phyloP scores from a whole-genome alignment of 116 monocot species.

The Cymodocea nodosa region DNA sequence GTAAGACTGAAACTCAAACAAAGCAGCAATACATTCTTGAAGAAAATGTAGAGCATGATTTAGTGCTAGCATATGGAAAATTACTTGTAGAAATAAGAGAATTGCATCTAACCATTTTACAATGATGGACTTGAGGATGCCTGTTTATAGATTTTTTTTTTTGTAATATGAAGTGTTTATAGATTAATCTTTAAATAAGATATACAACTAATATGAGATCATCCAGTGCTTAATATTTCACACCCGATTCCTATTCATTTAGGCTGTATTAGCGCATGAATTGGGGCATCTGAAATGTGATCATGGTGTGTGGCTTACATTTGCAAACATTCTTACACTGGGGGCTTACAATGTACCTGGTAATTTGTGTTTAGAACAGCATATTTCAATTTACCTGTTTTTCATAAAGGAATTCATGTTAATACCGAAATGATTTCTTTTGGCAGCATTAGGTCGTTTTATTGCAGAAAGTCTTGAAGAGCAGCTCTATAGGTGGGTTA shows the following conservation, averaged over 20 bases:
- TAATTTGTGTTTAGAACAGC: slow-evolving; percentile 12
- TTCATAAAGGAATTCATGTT: background rate
- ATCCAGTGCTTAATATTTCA: too few relatives aligned
- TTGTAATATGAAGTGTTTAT: too few relatives aligned
- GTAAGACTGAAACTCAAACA: too few relatives aligned
- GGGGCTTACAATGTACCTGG: slow-evolving; percentile 86
- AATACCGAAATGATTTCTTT: background rate
- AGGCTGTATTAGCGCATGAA: slow-evolving; percentile 98
- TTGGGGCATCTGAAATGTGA: slow-evolving; percentile 92
- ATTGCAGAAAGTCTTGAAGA: slow-evolving; percentile 81
- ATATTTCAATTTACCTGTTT: background rate
- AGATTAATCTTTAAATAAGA: too few relatives aligned
- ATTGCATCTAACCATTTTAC: too few relatives aligned
- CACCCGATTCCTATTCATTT: slow-evolving; percentile 1
- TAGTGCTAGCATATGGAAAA: too few relatives aligned
- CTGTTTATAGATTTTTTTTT: too few relatives aligned
- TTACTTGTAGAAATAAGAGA: too few relatives aligned
- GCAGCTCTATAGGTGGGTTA: slow-evolving; percentile 77
- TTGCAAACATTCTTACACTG: slow-evolving; percentile 76
- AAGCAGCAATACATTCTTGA: too few relatives aligned
- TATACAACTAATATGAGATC: too few relatives aligned
- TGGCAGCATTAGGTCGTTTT: slow-evolving; percentile 61
- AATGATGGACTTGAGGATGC: too few relatives aligned
- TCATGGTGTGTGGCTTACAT: slow-evolving; percentile 96
- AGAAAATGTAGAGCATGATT: too few relatives aligned